A percentile compares a stretch with the other conserved stretches of the same genome.
These are phyloP conservation scores for Fennellomyces sp. DNA, from an alignment of 371 early-diverging fungal genomes.

Conservation along the genomic window DNA sequence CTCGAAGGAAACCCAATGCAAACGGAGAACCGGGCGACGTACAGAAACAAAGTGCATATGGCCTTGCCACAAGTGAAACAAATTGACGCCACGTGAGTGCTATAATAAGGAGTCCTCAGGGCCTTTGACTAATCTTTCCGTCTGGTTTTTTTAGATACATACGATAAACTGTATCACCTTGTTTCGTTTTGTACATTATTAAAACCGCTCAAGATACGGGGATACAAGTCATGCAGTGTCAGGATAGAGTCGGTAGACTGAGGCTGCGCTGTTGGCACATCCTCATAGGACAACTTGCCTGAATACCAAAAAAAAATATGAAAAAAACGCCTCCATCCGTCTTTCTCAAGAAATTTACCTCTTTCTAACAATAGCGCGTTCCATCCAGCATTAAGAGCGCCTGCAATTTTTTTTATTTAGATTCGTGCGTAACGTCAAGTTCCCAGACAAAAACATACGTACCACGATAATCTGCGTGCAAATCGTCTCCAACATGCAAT, in stretches of 20 bases:
- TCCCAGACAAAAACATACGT: no score
- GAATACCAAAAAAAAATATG: background rate
- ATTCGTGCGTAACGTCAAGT: no score
- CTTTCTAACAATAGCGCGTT: background rate
- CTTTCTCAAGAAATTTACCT: background rate
- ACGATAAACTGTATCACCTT: background rate
- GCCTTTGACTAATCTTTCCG: background rate
- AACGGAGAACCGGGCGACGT: constrained; percentile 71
- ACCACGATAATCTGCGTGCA: constrained; percentile 10
- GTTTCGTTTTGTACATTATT: constrained; percentile 1
- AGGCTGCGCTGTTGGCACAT: background rate
- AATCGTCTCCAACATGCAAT: constrained; percentile 26
- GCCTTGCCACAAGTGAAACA: constrained; percentile 86
- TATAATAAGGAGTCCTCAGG: background rate
- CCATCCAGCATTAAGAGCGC: background rate
- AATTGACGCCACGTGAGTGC: constrained; percentile 84
- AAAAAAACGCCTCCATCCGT: background rate
- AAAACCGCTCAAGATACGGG: background rate
- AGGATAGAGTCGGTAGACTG: background rate
- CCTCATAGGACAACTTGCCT: constrained; percentile 6
- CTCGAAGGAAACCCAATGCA: constrained; percentile 96
- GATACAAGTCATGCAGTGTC: constrained; percentile 1
- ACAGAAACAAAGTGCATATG: constrained; percentile 87
- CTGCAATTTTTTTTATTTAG: background rate
- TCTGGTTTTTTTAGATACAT: background rate